A percentile compares a stretch with the other conserved stretches of the same genome.
Conservation (phyloP, 1,139 yeast genomes). For the Magnusiomyces suaveolens region DNA sequence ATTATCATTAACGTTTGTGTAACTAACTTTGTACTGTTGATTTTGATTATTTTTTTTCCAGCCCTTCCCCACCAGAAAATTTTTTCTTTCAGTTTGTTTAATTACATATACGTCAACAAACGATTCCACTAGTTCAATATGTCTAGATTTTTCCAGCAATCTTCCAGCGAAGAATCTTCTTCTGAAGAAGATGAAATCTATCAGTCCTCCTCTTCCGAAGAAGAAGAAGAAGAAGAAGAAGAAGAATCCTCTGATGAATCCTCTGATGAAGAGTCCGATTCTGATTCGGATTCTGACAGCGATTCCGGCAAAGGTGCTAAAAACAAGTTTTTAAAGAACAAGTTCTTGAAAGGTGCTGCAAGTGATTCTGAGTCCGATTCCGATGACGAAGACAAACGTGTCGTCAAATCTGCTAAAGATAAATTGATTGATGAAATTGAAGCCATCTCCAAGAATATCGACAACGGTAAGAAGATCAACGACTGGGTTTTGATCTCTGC, state of each 20-base stretch:
- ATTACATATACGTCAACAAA: neutral
- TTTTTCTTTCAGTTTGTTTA: constrained; percentile 1
- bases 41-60: neutral
- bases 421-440: constrained; percentile 83
- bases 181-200: constrained; percentile 72
- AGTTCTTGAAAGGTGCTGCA: constrained; percentile 36
- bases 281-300: constrained; percentile 36
- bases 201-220: constrained; percentile 44
- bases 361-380: constrained; percentile 42
- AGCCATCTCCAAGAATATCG: constrained; percentile 56
- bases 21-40: neutral
- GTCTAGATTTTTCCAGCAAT: constrained; percentile 72
- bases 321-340: constrained; percentile 49
- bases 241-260: constrained; percentile 17
- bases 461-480: constrained; percentile 56
- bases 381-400: constrained; percentile 55
- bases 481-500: constrained; percentile 70
- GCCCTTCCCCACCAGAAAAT: constrained; percentile 2
- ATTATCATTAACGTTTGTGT: too few relatives aligned
- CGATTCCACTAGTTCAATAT: constrained; percentile 27
- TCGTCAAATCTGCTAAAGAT: constrained; percentile 89
- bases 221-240: constrained; percentile 28
- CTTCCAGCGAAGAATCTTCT: constrained; percentile 42
- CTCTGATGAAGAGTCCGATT: constrained; percentile 30
- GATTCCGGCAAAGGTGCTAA: constrained; percentile 34